These are phyloP conservation scores for Piper longum DNA, from an alignment of 164 flowering plant species.

Conservation along the genomic window DNA sequence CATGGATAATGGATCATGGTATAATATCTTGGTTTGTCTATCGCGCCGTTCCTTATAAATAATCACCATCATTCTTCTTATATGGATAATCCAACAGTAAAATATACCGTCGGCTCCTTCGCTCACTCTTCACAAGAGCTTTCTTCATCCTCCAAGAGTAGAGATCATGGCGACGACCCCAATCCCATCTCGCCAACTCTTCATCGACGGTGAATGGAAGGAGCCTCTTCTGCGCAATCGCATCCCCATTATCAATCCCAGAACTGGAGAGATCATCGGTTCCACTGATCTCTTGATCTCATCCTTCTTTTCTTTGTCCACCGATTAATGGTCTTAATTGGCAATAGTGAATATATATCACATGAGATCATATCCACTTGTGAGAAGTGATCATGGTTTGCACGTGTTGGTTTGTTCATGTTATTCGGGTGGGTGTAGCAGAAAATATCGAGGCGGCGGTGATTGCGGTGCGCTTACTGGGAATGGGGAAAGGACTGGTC, in stretches of 20 bases:
- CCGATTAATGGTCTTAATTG: neutral
- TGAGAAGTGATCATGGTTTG: no score
- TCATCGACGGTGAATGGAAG: constrained; percentile 84
- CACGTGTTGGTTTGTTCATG: neutral
- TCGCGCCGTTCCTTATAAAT: no score
- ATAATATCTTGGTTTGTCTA: no score
- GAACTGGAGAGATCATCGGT: constrained; percentile 80
- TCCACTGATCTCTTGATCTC: neutral
- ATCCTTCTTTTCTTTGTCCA: neutral
- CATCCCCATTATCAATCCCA: constrained; percentile 68
- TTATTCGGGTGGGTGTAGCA: constrained; percentile 71
- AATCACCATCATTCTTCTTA: no score
- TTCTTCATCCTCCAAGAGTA: no score
- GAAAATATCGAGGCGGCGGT: constrained; percentile 92
- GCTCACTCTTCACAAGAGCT: no score
- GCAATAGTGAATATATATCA: no score
- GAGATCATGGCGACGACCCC: constrained; percentile 19
- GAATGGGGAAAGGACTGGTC: constrained; percentile 71
- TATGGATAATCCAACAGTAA: no score
- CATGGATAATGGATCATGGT: no score
- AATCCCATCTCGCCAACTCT: constrained; percentile 59
- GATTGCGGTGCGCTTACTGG: constrained; percentile 65
- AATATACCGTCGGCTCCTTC: no score
- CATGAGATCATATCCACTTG: no score
- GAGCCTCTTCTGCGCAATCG: constrained; percentile 54